Percentiles rank a stretch among this genome's conserved stretches.
phyloP scores from a whole-genome alignment of 2,329 filamentous ascomycete species.

The Botryotinia calthae region DNA sequence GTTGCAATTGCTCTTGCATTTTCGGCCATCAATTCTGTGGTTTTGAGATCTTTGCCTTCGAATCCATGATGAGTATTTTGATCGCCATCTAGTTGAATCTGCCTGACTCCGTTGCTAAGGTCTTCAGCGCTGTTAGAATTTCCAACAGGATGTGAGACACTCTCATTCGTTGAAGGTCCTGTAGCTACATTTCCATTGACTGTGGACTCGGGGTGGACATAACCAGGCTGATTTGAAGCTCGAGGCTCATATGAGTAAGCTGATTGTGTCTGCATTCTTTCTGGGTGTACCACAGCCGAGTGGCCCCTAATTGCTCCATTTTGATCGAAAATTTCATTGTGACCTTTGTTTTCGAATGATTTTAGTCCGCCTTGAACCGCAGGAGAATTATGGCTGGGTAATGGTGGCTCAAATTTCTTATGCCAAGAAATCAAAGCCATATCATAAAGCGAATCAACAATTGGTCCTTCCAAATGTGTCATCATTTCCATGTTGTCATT shows the following conservation, averaged over 20 bases:
- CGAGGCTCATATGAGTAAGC: conserved; percentile 27
- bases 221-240: conserved; percentile 26
- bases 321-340: conserved; percentile 35
- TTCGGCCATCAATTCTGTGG: conserved; percentile 26
- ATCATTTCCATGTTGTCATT: conserved; percentile 84
- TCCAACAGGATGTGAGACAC: conserved; percentile 22
- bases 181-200: conserved; percentile 11
- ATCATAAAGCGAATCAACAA: conserved; percentile 75
- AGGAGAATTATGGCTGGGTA: conserved; percentile 54
- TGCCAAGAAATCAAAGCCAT: conserved; percentile 72
- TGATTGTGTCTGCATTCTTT: conserved; percentile 22
- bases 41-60: conserved; percentile 25
- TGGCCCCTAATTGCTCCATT: conserved; percentile 39
- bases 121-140: conserved; percentile 1
- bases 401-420: conserved; percentile 56
- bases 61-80: conserved; percentile 21
- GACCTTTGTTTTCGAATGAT: conserved; percentile 27
- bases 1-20: conserved; percentile 30
- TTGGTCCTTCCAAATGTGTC: conserved; percentile 70
- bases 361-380: conserved; percentile 41
- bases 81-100: conserved; percentile 19
- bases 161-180: conserved; percentile 28
- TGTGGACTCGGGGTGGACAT: neutral
- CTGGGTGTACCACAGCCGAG: conserved; percentile 26
- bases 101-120: conserved; percentile 16